Base-by-base conservation (phyloP, 495 filamentous ascomycete genomes). In the Penicillium angulare region DNA sequence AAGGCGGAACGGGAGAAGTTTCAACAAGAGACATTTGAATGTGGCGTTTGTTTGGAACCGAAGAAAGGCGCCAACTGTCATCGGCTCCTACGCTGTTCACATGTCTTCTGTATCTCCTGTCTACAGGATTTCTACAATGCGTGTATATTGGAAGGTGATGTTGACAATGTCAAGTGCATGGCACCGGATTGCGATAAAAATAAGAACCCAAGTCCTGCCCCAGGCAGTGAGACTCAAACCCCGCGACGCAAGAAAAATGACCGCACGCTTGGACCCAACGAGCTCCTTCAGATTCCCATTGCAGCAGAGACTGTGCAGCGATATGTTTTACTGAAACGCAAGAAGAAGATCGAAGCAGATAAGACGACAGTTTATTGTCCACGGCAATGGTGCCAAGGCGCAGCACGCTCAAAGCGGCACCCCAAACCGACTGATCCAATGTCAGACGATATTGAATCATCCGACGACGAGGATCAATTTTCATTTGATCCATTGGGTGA, bases 351-450 rank as follows among this genome's bases (percentile, higher is more conserved):
- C 7, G 93, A 97, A 64, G 84, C 89, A 0, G 92, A 98, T 57
- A 91, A 88, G 54, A 86, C 82, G 38, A 97, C 92, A 0, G 79
- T 97, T n/a, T 97, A 93, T 63, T 98, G 93, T 59, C 93, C 93
- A 3, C 82, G 93, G 1, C 75, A 82, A 54, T 98, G 92, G 92
- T 98, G 93, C 61, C 90, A 95, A 64, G 90, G 88, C 16, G 86
- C 92, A n/a, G 89, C 89, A 5, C 79, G 86, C 21, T 90, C 88
- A 38, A 85, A 88, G 53, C 87, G 84, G 55, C 86, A 91, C 61
- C 86, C 81, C 26, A 90, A 92, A 58, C 85, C 77, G 7, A 57
- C 50, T 7, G 72, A 78, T 27, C 74, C 73, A 7, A 71, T 78
- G 69, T 73, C 79, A 4, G 73, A 75, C 20, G 73, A 75, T 8